A percentile compares a stretch with the other conserved stretches of the same genome.
Conservation (phyloP, 345 rosid genomes). For the Nasturtium officinale region DNA sequence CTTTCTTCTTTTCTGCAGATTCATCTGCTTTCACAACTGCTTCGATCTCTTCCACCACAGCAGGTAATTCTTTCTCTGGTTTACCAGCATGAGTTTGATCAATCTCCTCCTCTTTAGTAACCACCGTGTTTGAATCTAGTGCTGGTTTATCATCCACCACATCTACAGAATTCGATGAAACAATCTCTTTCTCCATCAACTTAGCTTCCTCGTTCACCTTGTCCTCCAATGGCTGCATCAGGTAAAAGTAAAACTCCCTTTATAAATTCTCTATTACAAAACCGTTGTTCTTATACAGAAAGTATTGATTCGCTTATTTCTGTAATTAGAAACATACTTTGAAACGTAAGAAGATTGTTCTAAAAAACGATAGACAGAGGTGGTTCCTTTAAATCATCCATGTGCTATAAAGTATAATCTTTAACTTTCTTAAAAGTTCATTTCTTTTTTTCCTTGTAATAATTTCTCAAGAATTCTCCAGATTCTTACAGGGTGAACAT, state of each 20-base stretch:
- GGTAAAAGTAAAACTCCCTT: conserved; percentile 22
- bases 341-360: not conserved
- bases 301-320: not conserved
- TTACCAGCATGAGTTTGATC: conserved; percentile 24
- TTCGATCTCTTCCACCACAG: conserved; percentile 24
- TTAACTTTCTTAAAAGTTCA: conserved; percentile 18
- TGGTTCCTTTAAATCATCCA: conserved; percentile 22
- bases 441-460: not conserved
- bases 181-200: conserved; percentile 39
- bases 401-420: conserved; percentile 11
- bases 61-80: conserved; percentile 29
- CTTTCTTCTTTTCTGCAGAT: conserved; percentile 21
- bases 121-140: conserved; percentile 12
- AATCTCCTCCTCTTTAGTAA: conserved; percentile 13
- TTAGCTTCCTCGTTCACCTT: conserved; percentile 32
- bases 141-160: conserved; percentile 21
- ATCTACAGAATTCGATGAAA: conserved; percentile 9
- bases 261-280: not conserved
- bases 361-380: not conserved
- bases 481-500: not conserved
- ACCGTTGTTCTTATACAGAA: not conserved
- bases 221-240: conserved; percentile 40
- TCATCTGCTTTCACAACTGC: conserved; percentile 34
- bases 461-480: conserved; percentile 21
- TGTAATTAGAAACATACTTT: conserved; percentile 1